These are phyloP conservation scores for Cairneyella variabilis DNA, from an alignment of 495 filamentous ascomycete species.

Conservation along the genomic window DNA sequence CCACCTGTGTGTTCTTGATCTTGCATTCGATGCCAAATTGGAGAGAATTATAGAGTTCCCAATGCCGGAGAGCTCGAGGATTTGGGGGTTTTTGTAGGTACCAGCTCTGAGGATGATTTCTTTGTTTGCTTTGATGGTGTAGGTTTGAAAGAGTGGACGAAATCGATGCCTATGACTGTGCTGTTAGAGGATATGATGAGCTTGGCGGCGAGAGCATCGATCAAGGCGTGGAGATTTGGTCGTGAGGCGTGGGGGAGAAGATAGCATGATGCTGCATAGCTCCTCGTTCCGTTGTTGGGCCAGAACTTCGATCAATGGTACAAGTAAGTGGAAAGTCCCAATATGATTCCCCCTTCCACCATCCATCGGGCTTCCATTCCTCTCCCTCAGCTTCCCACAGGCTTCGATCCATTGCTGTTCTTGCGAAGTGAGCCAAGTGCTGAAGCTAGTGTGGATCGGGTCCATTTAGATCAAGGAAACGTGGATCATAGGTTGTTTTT, in stretches of 20 bases:
- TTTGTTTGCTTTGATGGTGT: conserved; percentile 5
- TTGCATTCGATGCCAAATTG: conserved; percentile 48
- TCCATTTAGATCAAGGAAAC: conserved; percentile 36
- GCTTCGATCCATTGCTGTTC: conserved; percentile 26
- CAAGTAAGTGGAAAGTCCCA: not conserved
- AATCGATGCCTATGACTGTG: conserved; percentile 26
- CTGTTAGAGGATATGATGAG: conserved; percentile 44
- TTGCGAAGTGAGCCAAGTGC: conserved; percentile 48
- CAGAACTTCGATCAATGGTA: conserved; percentile 1
- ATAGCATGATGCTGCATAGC: conserved; percentile 48
- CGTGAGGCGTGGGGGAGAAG: conserved; percentile 39
- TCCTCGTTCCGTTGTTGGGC: conserved; percentile 31
- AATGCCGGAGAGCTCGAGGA: conserved; percentile 21
- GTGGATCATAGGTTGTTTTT: conserved; percentile 35
- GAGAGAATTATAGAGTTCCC: conserved; percentile 27
- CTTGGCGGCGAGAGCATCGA: conserved; percentile 8
- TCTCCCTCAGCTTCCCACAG: not conserved
- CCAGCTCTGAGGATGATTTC: conserved; percentile 15
- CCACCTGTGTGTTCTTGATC: conserved; percentile 53
- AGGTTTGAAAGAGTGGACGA: not conserved
- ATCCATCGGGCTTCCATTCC: not conserved
- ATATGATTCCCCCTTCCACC: conserved; percentile 2
- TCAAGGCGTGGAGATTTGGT: conserved; percentile 7
- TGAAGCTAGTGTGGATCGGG: conserved; percentile 45
- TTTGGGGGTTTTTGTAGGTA: conserved; percentile 7